A percentile compares a stretch with the other conserved stretches of the same genome.
Conservation (phyloP, 2,329 filamentous ascomycete species). For the Akanthomyces muscarius region DNA sequence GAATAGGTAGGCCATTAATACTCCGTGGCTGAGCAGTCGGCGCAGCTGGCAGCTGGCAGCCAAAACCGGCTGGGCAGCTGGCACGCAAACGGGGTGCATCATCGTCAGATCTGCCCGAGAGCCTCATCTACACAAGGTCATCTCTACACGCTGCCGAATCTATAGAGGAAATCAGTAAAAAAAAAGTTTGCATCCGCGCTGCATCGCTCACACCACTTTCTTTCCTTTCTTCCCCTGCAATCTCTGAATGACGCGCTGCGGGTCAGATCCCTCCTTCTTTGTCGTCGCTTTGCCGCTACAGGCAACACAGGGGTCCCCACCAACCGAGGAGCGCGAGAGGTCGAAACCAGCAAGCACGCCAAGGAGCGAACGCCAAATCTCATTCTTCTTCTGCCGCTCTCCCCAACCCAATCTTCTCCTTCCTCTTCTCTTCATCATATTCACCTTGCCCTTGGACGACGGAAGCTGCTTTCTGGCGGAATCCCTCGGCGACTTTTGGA, state of each 20-base stretch:
- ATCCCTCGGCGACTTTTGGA: too few relatives aligned
- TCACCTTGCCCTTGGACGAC: too few relatives aligned
- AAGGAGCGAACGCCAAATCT: neutral
- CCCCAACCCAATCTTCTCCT: neutral
- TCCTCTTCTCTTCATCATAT: too few relatives aligned
- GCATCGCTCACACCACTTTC: neutral
- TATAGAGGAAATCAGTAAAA: neutral
- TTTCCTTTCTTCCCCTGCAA: neutral
- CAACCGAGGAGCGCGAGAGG: neutral
- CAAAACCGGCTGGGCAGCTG: neutral
- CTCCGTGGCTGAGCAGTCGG: neutral
- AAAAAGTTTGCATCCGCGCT: neutral
- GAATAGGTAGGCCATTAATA: neutral
- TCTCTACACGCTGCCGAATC: neutral
- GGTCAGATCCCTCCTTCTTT: neutral
- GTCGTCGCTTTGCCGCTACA: neutral
- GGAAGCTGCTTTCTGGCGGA: too few relatives aligned
- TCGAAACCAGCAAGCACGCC: too few relatives aligned
- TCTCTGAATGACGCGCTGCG: constrained; percentile 6
- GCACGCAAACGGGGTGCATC: neutral
- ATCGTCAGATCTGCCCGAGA: neutral
- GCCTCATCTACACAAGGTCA: neutral
- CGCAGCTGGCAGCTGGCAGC: neutral
- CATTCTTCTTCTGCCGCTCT: neutral
- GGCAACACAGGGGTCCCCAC: constrained; percentile 7